Evolutionary conservation across 2,329 filamentous ascomycete genomes (phyloP), one percentile per base, ranked within the genome.

Genomic region (Pseudocercospora pini-densiflorae): DNA sequence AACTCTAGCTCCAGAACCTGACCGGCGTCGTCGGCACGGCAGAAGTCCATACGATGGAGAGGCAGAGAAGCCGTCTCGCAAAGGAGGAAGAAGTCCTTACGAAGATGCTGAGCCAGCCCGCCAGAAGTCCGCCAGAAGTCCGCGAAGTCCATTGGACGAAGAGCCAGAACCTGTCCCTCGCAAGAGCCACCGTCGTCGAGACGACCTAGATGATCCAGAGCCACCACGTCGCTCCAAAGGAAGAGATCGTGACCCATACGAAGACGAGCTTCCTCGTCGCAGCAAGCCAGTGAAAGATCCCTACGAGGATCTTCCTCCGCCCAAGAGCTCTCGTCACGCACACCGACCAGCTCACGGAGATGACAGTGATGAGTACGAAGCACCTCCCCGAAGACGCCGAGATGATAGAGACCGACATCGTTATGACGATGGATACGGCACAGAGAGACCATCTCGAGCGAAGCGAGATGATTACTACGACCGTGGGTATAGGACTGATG

Each of bases 401-500:
- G 63, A 64, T 14, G 58, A 64, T 23, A 27, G 69, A 68, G 59
- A 71, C 29, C 65, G 68, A 29, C 62, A 66, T 45, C 67, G 63
- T 23, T 67, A 74, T 23, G 71, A 74, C 27, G 72, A 74, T 31
- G 74, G 74, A n/a, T 76, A 76, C 60, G 72, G 72, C 19, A 71
- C 73, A 23, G 74, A 76, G 31, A 66, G 70, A 27, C 73, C 73
- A 2, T 68, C 63, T n/a, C 71, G 74, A 29, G 55, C 68, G 8
- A 61, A 65, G 6, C 43, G 71, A 43, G 72, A 74, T 29, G 74
- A 74, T 24, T 55, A 71, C 21, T 65, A 70, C 27, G 72, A 75
- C 29, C 72, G 73, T 5, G 74, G 74, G 31, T 75, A 76, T 53
- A 59, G 72, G n/a, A 76, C 73, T 3, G 75, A 76, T 62, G 69